Base-by-base conservation (phyloP, 148 eudicot genomes). In the Oxyria digyna region DNA sequence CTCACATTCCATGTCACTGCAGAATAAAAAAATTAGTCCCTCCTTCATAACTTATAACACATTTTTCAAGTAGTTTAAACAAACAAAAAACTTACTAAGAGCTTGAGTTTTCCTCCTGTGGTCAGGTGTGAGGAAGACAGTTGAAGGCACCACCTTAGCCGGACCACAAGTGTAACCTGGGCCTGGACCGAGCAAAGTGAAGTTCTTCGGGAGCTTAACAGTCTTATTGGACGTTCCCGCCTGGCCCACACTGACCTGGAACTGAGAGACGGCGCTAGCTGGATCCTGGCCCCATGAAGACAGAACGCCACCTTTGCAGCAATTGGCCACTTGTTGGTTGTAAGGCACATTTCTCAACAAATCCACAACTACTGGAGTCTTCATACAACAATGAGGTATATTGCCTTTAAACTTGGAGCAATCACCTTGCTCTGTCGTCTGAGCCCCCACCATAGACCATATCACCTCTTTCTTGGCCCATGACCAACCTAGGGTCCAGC, bases 1-100 rank as follows among this genome's bases (percentile, higher is more conserved):
- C 89, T 90, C 38, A 87, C 90, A 68, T 87, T 87, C 92, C 96
- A 89, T 54, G 96, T 89, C 96, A 89, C 96, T 89, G 88, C 83
- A 78, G 59, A 6, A 41, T 23, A 35, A 21, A 35, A 71, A 69
- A 69, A 69, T 24, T 7, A 46, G 38, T 35, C 41, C 37, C 37
- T 5, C 5, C 41, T 35, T 35, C 3, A 35, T 35, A 35, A 35
- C 38, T 35, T 35, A 35, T n/a, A 35, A 3, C 38, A 35, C 6
- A 35, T 35, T 6, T 35, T 35, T 35, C 4, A 35, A 2, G 4
- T 35, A 2, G 3, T 6, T 35, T 35, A 35, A 35, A n/a, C n/a
- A n/a, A 6, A 35, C 38, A 35, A 8, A 3, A 0, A 52, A 43
- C 84, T 79, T 80, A 89, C 91, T 87, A 59, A 85, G 74, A 18